phyloP scores from a whole-genome alignment of 2,329 filamentous ascomycete species.

The Exophiala aquamarina region DNA sequence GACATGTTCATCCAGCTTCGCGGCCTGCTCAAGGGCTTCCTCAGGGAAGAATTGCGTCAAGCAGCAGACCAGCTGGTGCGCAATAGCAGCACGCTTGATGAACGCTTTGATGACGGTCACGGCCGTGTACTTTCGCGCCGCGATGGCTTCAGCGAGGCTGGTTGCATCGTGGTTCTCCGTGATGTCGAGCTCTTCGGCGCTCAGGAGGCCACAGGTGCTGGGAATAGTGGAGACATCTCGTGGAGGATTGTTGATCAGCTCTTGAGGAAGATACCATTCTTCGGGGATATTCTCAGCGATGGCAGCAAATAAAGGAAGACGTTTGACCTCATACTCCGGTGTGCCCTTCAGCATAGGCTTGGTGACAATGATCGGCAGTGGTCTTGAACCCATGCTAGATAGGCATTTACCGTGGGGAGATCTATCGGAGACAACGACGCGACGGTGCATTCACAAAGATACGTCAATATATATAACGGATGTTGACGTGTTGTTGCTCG shows the following conservation, averaged over 20 bases:
- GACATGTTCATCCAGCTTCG: constrained; percentile 48
- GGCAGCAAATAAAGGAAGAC: constrained; percentile 9
- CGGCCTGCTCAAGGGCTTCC: constrained; percentile 48
- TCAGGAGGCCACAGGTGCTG: constrained; percentile 48
- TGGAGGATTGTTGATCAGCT: constrained; percentile 24
- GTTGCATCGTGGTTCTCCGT: constrained; percentile 50
- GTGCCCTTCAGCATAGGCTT: constrained; percentile 15
- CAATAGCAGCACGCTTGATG: constrained; percentile 39
- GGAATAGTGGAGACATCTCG: constrained; percentile 49
- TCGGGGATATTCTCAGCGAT: constrained; percentile 38
- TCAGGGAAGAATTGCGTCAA: constrained; percentile 55
- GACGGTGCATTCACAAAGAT: too few relatives aligned
- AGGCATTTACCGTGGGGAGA: neutral
- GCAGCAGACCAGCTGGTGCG: constrained; percentile 41
- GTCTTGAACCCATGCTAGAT: constrained; percentile 11
- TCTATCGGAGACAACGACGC: too few relatives aligned
- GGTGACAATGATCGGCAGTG: constrained; percentile 11
- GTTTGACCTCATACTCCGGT: constrained; percentile 18
- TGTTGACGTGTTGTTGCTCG: too few relatives aligned
- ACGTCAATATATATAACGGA: too few relatives aligned
- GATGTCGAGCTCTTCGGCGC: constrained; percentile 45
- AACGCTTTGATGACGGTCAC: constrained; percentile 43
- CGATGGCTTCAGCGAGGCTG: constrained; percentile 37
- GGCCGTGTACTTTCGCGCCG: constrained; percentile 16
- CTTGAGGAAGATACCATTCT: constrained; percentile 43